Conservation (phyloP, 805 yeast genomes). For the Monosporozyma servazzii region DNA sequence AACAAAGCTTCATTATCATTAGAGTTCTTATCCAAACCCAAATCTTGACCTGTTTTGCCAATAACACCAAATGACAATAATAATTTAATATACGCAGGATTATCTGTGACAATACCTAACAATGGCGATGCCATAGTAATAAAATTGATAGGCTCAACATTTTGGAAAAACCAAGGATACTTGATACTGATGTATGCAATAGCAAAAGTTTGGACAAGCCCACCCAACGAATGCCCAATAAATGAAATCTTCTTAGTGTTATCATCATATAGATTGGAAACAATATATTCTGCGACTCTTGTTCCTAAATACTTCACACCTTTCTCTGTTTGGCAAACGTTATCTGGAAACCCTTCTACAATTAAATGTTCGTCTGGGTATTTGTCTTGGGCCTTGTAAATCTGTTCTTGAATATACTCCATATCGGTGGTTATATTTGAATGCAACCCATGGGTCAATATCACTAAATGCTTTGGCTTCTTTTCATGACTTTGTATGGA, state of each 20-base stretch:
- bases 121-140: slow-evolving; percentile 68
- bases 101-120: slow-evolving; percentile 67
- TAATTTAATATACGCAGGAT: slow-evolving; percentile 63
- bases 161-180: slow-evolving; percentile 59
- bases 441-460: slow-evolving; percentile 70
- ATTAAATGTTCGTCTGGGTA: slow-evolving; percentile 37
- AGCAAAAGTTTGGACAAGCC: slow-evolving; percentile 67
- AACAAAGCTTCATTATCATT: slow-evolving; percentile 46
- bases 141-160: slow-evolving; percentile 55
- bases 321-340: slow-evolving; percentile 69
- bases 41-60: slow-evolving; percentile 74
- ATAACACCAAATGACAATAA: slow-evolving; percentile 65
- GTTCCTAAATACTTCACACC: slow-evolving; percentile 70
- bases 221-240: slow-evolving; percentile 75
- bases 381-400: slow-evolving; percentile 38
- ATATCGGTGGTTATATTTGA: slow-evolving; percentile 70
- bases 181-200: slow-evolving; percentile 60
- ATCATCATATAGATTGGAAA: slow-evolving; percentile 38
- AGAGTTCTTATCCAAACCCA: slow-evolving; percentile 43
- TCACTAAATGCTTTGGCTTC: slow-evolving; percentile 53
- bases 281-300: slow-evolving; percentile 56
- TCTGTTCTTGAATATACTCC: slow-evolving; percentile 61
- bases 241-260: slow-evolving; percentile 52
- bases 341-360: slow-evolving; percentile 60
- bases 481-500: slow-evolving; percentile 7